Evolutionary conservation across 371 early-diverging fungal genomes (phyloP), one percentile per base, ranked within the genome.

Genomic region (Rhizopus sp.): DNA sequence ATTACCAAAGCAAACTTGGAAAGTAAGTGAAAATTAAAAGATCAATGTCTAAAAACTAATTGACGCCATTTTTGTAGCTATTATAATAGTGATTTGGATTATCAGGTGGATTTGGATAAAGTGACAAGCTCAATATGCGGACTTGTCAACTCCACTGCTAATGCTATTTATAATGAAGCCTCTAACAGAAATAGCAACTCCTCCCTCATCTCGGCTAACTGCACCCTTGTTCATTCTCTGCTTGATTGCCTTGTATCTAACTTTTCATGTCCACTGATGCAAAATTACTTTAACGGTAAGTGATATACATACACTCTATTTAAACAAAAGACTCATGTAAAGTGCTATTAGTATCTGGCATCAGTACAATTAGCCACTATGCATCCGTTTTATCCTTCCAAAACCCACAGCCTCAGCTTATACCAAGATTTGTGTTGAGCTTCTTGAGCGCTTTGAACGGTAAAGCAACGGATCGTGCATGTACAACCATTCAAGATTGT

Each of bases 41-140:
- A n/a, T 53, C 16, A 16, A 1, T 41, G 15, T n/a, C 29, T 47
- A 31, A 44, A n/a, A 10, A 13, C 42, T 48, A 9, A 35, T 30
- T 34, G 15, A 17, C 10, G 34, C 70, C 64, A 55, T 52, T 53
- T 40, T 48, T 62, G 8, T 54, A 88, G 84, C 16, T 88, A 74
- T 53, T 86, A 85, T 63, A 84, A 86, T 53, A 78, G 82, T 16
- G 90, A 91, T 53, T 73, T 80, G 41, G 93, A 93, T 65, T 75
- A 79, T 58, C 7, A 12, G 0, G 15, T 64, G 5, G 58, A 69
- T 34, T 23, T 76, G 57, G 47, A 58, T 53, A 29, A 57, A 63
- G 66, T 60, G 9, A 53, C 72, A 13, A 66, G 78, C 9, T 65
- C 73, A 7, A 81, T 93, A 15, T 89, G 90, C 58, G 78, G 73